Percentiles rank a stretch among this genome's conserved stretches.
phyloP scores from a whole-genome alignment of 345 rosid genomes.

The Chamaenerion angustifolium region DNA sequence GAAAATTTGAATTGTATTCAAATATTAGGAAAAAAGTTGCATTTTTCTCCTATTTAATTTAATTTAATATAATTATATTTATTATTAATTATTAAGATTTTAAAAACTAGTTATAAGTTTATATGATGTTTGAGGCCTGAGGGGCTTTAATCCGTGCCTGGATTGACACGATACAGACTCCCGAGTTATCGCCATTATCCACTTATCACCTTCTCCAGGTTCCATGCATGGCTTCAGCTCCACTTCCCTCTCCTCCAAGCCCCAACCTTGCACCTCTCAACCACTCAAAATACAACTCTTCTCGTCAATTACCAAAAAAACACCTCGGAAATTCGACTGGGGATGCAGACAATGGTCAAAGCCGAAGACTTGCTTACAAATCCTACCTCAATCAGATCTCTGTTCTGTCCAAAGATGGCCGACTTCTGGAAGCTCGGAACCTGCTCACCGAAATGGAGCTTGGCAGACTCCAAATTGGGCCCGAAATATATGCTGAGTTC shows the following conservation, averaged over 20 bases:
- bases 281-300: neutral
- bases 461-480: slow-evolving; percentile 23
- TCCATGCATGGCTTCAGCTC: slow-evolving; percentile 25
- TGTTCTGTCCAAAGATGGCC: slow-evolving; percentile 44
- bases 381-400: slow-evolving; percentile 35
- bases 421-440: slow-evolving; percentile 37
- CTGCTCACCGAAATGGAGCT: slow-evolving; percentile 43
- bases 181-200: neutral
- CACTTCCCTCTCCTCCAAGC: slow-evolving; percentile 7
- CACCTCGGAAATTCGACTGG: slow-evolving; percentile 2
- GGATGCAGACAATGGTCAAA: slow-evolving; percentile 1
- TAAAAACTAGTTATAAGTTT: too few species aligned
- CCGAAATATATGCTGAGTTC: slow-evolving; percentile 54
- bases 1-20: too few species aligned
- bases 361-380: slow-evolving; percentile 4
- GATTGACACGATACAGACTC: too few species aligned
- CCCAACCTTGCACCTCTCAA: slow-evolving; percentile 5
- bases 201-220: neutral
- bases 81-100: too few species aligned
- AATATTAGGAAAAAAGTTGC: too few species aligned
- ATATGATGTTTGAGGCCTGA: too few species aligned
- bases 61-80: too few species aligned
- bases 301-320: slow-evolving; percentile 1
- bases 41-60: too few species aligned
- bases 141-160: too few species aligned